These are phyloP conservation scores for Zygotorulaspora florentina DNA, from an alignment of 805 yeast genomes.

Conservation along the genomic window DNA sequence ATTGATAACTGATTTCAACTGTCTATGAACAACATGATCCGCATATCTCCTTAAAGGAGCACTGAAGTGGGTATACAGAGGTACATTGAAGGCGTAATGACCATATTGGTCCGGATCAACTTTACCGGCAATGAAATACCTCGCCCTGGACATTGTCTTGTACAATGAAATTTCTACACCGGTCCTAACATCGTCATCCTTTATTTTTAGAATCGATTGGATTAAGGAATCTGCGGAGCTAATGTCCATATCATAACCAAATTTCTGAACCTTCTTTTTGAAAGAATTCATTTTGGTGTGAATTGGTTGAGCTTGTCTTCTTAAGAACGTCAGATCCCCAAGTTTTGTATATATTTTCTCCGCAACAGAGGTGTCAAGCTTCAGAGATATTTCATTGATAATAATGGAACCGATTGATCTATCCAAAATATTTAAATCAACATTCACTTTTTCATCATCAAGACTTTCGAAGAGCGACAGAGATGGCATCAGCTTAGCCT, in stretches of 20 bases:
- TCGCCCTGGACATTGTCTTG: slow-evolving; percentile 82
- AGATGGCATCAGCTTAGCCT: slow-evolving; percentile 30
- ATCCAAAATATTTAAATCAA: slow-evolving; percentile 69
- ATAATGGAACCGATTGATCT: slow-evolving; percentile 52
- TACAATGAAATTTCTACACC: slow-evolving; percentile 74
- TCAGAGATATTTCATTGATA: slow-evolving; percentile 70
- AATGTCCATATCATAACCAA: slow-evolving; percentile 70
- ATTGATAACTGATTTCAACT: slow-evolving; percentile 63
- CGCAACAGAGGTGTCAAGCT: slow-evolving; percentile 83
- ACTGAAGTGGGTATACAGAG: slow-evolving; percentile 89
- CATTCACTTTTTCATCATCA: slow-evolving; percentile 78
- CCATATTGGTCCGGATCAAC: slow-evolving; percentile 72
- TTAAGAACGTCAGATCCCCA: slow-evolving; percentile 77
- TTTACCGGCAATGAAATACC: slow-evolving; percentile 84
- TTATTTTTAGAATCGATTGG: slow-evolving; percentile 60
- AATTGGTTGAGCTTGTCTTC: slow-evolving; percentile 85
- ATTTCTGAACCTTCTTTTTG: slow-evolving; percentile 60
- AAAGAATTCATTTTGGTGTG: slow-evolving; percentile 75
- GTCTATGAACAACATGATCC: slow-evolving; percentile 89
- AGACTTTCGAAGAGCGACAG: slow-evolving; percentile 70
- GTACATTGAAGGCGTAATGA: slow-evolving; percentile 77
- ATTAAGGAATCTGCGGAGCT: slow-evolving; percentile 67
- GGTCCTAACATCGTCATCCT: slow-evolving; percentile 57
- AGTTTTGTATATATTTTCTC: slow-evolving; percentile 67
- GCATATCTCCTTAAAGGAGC: slow-evolving; percentile 90